A percentile compares a stretch with the other conserved stretches of the same genome.
phyloP scores from a whole-genome alignment of 768 basidiomycete genomes.

The Pleurotus citrinopileatus region DNA sequence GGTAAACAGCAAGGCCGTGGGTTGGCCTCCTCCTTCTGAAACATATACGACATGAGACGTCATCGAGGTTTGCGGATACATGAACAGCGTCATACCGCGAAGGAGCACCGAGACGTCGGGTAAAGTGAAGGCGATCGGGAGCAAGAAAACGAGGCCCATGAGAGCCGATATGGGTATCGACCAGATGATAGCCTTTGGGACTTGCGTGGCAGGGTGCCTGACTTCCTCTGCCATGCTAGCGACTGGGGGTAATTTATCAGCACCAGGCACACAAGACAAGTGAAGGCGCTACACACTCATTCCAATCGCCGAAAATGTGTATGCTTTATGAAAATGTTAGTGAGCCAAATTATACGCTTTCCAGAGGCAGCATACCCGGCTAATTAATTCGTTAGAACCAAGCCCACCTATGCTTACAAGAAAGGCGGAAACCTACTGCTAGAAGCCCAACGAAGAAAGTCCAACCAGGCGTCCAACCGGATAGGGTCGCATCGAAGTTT shows the following conservation, averaged over 20 bases:
- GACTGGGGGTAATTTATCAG: conserved; percentile 30
- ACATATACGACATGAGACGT: conserved; percentile 1
- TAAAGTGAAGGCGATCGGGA: conserved; percentile 64
- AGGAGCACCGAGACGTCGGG: conserved; percentile 55
- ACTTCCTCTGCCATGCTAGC: conserved; percentile 71
- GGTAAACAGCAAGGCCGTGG: conserved; percentile 60
- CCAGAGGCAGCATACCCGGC: background rate
- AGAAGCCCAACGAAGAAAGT: conserved; percentile 65
- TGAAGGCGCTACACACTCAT: conserved; percentile 49
- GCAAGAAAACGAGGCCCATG: conserved; percentile 50
- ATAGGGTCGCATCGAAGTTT: conserved; percentile 57
- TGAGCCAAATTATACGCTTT: background rate
- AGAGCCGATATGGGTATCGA: conserved; percentile 52
- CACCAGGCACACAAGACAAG: too few relatives aligned
- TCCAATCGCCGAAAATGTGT: conserved; percentile 57
- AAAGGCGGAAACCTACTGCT: conserved; percentile 43
- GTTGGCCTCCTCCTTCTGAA: conserved; percentile 58
- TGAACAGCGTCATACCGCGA: conserved; percentile 33
- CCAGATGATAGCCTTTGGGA: conserved; percentile 54
- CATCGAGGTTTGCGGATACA: background rate
- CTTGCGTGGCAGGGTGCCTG: conserved; percentile 48
- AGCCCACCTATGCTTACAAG: too few relatives aligned
- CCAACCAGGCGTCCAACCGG: conserved; percentile 69
- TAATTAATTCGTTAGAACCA: background rate
- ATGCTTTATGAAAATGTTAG: conserved; percentile 30